A percentile compares a stretch with the other conserved stretches of the same genome.
These are phyloP conservation scores for Hyphopichia fennica DNA, from an alignment of 1,139 yeast genomes.

Conservation along the genomic window DNA sequence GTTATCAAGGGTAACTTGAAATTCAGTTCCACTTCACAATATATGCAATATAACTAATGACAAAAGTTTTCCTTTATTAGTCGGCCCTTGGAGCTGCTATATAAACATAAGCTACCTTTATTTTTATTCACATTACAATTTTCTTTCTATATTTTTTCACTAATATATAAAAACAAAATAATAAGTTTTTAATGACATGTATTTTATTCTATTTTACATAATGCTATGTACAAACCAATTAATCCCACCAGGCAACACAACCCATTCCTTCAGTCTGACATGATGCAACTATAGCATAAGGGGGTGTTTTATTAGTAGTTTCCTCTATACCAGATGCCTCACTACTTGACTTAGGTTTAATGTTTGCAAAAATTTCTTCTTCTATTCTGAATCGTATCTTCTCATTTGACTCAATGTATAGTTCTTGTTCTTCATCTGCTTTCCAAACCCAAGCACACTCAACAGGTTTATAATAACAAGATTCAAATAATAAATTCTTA, in stretches of 20 bases:
- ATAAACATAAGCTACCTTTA: too few species aligned
- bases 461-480: slow-evolving; percentile 62
- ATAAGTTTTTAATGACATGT: neutral
- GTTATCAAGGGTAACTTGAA: slow-evolving; percentile 98
- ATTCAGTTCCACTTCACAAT: slow-evolving; percentile 94
- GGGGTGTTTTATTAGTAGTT: slow-evolving; percentile 50
- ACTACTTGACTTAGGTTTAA: slow-evolving; percentile 70
- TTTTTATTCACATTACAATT: neutral
- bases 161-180: neutral
- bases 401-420: slow-evolving; percentile 87
- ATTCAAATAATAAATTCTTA: slow-evolving; percentile 74
- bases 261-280: slow-evolving; percentile 98
- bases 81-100: too few species aligned
- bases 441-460: slow-evolving; percentile 98
- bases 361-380: slow-evolving; percentile 80
- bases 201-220: neutral
- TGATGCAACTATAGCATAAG: slow-evolving; percentile 84
- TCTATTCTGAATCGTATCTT: slow-evolving; percentile 88
- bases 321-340: slow-evolving; percentile 38
- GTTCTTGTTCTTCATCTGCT: slow-evolving; percentile 67
- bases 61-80: too few species aligned
- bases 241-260: slow-evolving; percentile 94
- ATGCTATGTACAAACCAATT: slow-evolving; percentile 5
- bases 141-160: neutral
- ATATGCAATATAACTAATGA: slow-evolving; percentile 87